Base-by-base conservation (phyloP, 1,284 basidiomycete species). In the Ganoderma sinense region DNA sequence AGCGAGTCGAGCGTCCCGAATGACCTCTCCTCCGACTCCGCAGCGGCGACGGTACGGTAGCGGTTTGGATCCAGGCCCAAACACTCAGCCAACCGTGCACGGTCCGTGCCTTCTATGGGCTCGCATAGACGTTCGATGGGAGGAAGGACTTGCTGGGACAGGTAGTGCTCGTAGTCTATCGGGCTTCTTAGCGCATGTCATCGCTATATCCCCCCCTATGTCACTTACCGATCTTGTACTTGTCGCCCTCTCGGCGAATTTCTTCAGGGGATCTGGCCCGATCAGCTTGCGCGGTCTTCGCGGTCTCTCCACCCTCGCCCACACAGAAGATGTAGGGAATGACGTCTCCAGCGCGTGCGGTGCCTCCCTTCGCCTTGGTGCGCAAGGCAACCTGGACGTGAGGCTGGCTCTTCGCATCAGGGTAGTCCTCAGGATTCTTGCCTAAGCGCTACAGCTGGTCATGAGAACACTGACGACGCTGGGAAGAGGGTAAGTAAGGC, bases 301-400 rank as follows among this genome's bases (percentile, higher is more conserved):
- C 84, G 0, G 86, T 83, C 71, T 93, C 91, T 40, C 94, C 94
- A 69, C 92, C 91, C 23, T 92, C 89, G 4, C 89, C 88, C 1
- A 95, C 76, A 78, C 97, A 99, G 78, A 99, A 98, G 66, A 99
- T 89, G 80, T 99, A 99, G 0, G 97, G 92, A 71, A 99, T 95
- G 69, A 99, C 97, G 80, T 99, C 97, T 62, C 97, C 97, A 4
- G 88, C 89, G 48, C 93, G 90, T 0, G 95, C 93, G 23, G 89
- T 90, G 5, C 89, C 89, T 40, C 97, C 96, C 74, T 91, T 93
- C 1, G 90, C 87, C 82, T 97, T 97, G 91, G 98, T 92, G 39
- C 95, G 89, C 69, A 98, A 83, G 0, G 97, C 97, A 16, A 99
- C 98, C 77, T 98, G 97, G 0, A 99, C 98, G 78, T 99, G 98